Conservation (phyloP, 1,139 yeast genomes). For the Saccharomyces hybrid region DNA sequence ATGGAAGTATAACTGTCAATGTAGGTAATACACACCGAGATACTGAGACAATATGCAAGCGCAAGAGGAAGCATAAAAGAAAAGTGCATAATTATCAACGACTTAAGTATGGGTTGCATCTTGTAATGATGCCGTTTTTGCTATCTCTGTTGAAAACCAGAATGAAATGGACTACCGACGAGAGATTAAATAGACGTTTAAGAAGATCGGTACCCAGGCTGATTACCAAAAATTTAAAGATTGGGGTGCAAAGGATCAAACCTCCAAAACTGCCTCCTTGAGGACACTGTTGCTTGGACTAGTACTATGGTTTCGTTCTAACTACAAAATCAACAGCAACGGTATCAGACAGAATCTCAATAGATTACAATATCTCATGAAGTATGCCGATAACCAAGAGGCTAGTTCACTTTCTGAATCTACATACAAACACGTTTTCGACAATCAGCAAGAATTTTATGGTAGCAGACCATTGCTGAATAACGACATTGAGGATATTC, state of each 20-base stretch:
- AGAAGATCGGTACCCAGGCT: conserved; percentile 21
- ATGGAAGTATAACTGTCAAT: conserved; percentile 5
- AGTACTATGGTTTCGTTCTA: conserved; percentile 21
- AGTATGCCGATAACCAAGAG: conserved; percentile 1
- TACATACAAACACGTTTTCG: conserved; percentile 7
- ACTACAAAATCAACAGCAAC: conserved; percentile 23
- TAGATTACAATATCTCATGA: conserved; percentile 13
- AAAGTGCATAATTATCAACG: conserved; percentile 8
- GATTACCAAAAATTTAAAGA: conserved; percentile 13
- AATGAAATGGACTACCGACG: conserved; percentile 14
- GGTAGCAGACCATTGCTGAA: conserved; percentile 15
- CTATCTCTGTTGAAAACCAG: conserved; percentile 12
- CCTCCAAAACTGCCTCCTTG: conserved; percentile 4
- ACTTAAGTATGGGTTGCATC: conserved; percentile 16
- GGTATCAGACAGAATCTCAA: conserved; percentile 23
- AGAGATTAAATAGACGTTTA: conserved; percentile 18
- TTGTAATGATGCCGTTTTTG: conserved; percentile 18
- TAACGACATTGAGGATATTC: conserved; percentile 9
- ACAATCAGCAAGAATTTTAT: conserved; percentile 14
- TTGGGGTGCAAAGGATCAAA: conserved; percentile 5
- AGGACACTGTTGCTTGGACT: conserved; percentile 20
- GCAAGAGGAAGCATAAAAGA: conserved; percentile 1
- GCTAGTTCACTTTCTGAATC: not conserved
- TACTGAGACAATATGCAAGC: conserved; percentile 3
- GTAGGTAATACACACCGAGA: not conserved